Conservation (phyloP, 371 early-diverging fungal genomes). For the Nematocida sp. region DNA sequence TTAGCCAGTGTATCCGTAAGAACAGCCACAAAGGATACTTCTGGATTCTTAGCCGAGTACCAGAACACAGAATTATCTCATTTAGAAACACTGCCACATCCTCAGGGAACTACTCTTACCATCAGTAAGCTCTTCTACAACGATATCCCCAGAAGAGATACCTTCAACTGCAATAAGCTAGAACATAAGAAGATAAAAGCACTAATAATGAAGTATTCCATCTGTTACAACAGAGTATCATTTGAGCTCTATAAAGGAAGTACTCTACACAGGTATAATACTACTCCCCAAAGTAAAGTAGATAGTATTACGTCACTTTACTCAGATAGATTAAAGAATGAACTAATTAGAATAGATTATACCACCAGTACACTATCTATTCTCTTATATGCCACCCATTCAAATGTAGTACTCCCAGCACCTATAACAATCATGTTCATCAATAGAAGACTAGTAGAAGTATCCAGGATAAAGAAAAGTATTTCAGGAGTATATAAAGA, state of each 20-base stretch:
- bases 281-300: neutral
- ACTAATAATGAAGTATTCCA: conserved; percentile 50
- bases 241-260: conserved; percentile 36
- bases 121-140: conserved; percentile 61
- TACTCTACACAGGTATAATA: conserved; percentile 12
- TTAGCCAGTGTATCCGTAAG: conserved; percentile 78
- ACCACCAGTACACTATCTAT: neutral
- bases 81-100: conserved; percentile 28
- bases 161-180: conserved; percentile 52
- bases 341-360: neutral
- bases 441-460: conserved; percentile 72
- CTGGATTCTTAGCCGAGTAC: conserved; percentile 43
- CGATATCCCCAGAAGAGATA: conserved; percentile 52
- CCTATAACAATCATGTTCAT: conserved; percentile 23
- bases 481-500: conserved; percentile 72
- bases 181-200: conserved; percentile 50
- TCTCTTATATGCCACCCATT: conserved; percentile 3
- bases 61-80: conserved; percentile 18
- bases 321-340: conserved; percentile 14
- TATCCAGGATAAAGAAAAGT: conserved; percentile 70
- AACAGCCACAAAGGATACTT: conserved; percentile 34
- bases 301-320: neutral
- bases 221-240: conserved; percentile 26
- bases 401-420: conserved; percentile 8
- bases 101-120: conserved; percentile 55